Evolutionary conservation across 345 rosid species (phyloP), one percentile per base, ranked within the genome.

Genomic region (Eucalyptus rudis): DNA sequence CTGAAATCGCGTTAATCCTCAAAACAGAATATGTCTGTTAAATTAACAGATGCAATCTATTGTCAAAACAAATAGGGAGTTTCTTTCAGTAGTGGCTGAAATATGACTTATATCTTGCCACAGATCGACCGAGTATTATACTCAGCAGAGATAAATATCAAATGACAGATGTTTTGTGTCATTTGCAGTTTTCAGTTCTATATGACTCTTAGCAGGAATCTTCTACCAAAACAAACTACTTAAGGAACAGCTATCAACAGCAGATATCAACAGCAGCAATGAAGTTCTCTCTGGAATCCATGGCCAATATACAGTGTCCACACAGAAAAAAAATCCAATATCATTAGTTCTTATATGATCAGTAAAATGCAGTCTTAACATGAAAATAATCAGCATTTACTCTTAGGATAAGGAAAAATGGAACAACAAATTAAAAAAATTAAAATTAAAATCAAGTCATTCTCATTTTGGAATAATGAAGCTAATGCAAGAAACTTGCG

Each of bases 401-500:
- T 20, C 2, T 36, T 76, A 76, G 83, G 29, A 52, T 15, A 56
- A 40, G 27, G 27, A 47, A 49, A 87, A 66, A 19, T 16, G 25
- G 5, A 62, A 49, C 36, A 20, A 20, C 40, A 36, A 40, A 51
- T 85, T 86, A 52, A 87, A 59, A 81, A 12, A 3, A 24, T 1
- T 20, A 19, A 59, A 47, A 25, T 16, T 7, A 33, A 86, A 29
- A 49, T 44, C 56, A 25, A 36, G 19, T 20, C 50, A 54, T 49
- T 71, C 5, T 33, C 58, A 40, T 58, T 45, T 49, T 25, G 54
- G 86, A 47, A 88, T 85, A 25, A 33, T 45, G 66, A 15, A 86
- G 85, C 66, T 40, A 14, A 76, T 83, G 80, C n/a, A 54, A 83
- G 88, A 94, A 95, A 96, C 99, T 95, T 95, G 96, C 94, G 92